Evolutionary conservation across 2,329 filamentous ascomycete species (phyloP).

Genomic region (Coniochaeta ligniaria): DNA sequence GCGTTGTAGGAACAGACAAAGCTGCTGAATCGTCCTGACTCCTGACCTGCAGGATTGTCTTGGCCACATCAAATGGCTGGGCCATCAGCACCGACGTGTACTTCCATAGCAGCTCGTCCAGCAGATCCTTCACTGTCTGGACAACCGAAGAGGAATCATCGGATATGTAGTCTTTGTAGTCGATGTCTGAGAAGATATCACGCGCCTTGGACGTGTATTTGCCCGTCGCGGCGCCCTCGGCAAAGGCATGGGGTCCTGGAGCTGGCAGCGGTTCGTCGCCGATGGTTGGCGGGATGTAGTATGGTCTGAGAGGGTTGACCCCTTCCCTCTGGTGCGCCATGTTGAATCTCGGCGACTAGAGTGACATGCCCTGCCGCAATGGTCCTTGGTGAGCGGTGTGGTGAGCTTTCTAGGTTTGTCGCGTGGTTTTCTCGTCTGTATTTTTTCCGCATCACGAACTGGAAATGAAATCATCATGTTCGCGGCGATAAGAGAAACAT

Average conservation of each 20-base stretch:
- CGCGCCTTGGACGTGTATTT: constrained; percentile 60
- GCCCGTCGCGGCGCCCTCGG: constrained; percentile 29
- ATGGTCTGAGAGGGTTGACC: constrained; percentile 60
- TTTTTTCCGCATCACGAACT: constrained; percentile 11
- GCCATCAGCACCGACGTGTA: constrained; percentile 84
- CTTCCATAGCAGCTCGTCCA: constrained; percentile 85
- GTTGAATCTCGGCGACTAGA: constrained; percentile 7
- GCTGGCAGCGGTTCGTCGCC: constrained; percentile 29
- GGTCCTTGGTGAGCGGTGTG: constrained; percentile 14
- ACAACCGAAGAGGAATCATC: constrained; percentile 69
- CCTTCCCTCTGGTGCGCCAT: constrained; percentile 40
- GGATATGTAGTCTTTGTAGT: constrained; percentile 81
- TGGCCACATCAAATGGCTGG: constrained; percentile 96
- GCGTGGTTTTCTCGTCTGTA: constrained; percentile 1
- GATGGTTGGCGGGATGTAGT: constrained; percentile 59
- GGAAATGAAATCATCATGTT: constrained; percentile 10
- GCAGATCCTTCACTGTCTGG: constrained; percentile 65
- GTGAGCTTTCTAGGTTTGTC: constrained; percentile 13
- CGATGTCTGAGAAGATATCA: constrained; percentile 81
- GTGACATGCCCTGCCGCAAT: neutral
- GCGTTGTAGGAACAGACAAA: constrained; percentile 11
- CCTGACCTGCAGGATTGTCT: constrained; percentile 79
- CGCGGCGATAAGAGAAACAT: constrained; percentile 8
- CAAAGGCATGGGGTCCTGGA: constrained; percentile 36
- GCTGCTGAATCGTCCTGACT: constrained; percentile 42